Conservation (phyloP, 2,329 filamentous ascomycete species). For the Cadophora gregata region DNA sequence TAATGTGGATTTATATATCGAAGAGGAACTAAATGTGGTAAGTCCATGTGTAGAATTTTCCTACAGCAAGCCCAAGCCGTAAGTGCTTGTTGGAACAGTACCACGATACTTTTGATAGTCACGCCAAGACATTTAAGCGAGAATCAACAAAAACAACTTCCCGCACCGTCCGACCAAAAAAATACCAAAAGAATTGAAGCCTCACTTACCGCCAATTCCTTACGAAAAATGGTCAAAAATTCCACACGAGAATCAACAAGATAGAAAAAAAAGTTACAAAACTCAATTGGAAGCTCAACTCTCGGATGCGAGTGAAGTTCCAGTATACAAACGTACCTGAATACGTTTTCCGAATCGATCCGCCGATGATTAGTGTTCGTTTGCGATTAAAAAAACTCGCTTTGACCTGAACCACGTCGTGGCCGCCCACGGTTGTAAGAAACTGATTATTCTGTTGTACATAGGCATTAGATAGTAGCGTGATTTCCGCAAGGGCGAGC, state of each 20-base stretch:
- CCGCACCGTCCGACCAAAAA: neutral
- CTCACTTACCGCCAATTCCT: neutral
- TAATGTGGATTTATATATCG: no score
- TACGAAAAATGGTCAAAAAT: neutral
- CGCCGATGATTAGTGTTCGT: neutral
- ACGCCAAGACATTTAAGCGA: neutral
- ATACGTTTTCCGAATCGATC: neutral
- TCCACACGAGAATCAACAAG: neutral
- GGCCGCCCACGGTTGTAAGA: neutral
- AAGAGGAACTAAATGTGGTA: no score
- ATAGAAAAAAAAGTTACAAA: neutral
- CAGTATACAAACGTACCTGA: neutral
- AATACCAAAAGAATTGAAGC: neutral
- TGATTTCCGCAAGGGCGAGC: neutral
- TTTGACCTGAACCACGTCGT: neutral
- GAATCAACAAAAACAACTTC: neutral
- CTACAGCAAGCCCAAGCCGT: no score
- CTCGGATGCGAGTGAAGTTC: neutral
- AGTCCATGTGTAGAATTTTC: no score
- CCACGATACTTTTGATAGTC: neutral
- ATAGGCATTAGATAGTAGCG: neutral
- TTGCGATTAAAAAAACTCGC: neutral
- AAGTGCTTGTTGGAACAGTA: neutral
- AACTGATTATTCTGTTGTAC: neutral
- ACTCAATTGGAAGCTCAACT: conserved; percentile 2